Percentiles rank a stretch among this genome's conserved stretches.
Evolutionary conservation across 2,329 filamentous ascomycete species (phyloP).

Genomic region (Didymella sp.): DNA sequence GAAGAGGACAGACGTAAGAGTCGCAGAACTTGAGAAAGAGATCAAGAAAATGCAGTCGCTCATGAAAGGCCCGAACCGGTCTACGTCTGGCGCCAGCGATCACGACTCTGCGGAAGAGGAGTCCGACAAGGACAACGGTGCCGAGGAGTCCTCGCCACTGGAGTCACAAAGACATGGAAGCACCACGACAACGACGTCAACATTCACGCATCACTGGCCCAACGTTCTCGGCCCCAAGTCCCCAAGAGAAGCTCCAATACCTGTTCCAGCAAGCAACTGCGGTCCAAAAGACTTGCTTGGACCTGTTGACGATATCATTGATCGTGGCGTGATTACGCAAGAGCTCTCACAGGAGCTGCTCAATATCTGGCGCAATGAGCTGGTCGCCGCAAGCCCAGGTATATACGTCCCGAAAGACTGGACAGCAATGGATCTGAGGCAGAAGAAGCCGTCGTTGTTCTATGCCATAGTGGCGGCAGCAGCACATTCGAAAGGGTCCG

Average conservation of each 20-base stretch:
- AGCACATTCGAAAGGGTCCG: constrained; percentile 41
- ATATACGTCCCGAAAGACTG: constrained; percentile 41
- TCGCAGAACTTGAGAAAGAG: constrained; percentile 48
- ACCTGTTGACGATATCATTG: constrained; percentile 44
- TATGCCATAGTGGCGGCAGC: constrained; percentile 49
- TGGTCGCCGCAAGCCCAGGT: constrained; percentile 40
- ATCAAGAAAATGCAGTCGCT: constrained; percentile 47
- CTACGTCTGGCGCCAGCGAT: constrained; percentile 36
- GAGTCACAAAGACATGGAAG: constrained; percentile 24
- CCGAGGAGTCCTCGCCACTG: constrained; percentile 24
- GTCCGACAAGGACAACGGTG: constrained; percentile 24
- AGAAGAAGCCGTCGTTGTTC: constrained; percentile 45
- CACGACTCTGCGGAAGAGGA: constrained; percentile 41
- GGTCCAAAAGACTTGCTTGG: constrained; percentile 32
- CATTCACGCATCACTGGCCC: constrained; percentile 19
- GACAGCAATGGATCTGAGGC: constrained; percentile 40
- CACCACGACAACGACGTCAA: constrained; percentile 17
- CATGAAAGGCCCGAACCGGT: constrained; percentile 33
- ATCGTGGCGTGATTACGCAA: constrained; percentile 41
- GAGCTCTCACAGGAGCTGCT: constrained; percentile 41
- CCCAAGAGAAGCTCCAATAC: constrained; percentile 7
- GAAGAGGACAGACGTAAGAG: constrained; percentile 48
- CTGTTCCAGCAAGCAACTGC: constrained; percentile 4
- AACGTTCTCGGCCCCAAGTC: constrained; percentile 8
- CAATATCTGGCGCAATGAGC: constrained; percentile 40